These are phyloP conservation scores for Boletus fagicola DNA, from an alignment of 768 basidiomycete genomes.

Conservation along the genomic window DNA sequence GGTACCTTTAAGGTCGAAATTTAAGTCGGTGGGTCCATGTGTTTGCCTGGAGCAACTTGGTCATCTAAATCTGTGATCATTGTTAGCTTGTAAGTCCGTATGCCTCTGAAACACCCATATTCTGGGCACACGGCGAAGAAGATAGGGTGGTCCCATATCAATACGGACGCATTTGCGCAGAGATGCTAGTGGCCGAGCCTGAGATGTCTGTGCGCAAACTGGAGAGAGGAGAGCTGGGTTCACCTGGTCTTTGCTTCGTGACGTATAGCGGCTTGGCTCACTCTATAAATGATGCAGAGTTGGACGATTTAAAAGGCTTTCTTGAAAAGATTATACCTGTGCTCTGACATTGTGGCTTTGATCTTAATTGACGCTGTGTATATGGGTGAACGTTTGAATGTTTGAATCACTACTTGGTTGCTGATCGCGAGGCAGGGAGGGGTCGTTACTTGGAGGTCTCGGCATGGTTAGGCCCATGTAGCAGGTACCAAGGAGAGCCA, in stretches of 20 bases:
- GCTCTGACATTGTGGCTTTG: neutral
- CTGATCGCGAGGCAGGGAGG: neutral
- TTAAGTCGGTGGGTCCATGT: neutral
- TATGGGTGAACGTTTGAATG: neutral
- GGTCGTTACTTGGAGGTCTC: neutral
- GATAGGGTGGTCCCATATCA: neutral
- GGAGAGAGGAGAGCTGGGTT: neutral
- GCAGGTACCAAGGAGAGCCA: neutral
- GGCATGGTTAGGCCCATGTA: neutral
- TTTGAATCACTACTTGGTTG: neutral
- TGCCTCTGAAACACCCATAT: neutral
- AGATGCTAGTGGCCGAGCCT: neutral
- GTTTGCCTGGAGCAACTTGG: neutral
- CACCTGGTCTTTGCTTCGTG: conserved; percentile 5
- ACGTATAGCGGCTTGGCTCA: neutral
- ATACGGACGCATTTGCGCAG: neutral
- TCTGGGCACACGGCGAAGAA: neutral
- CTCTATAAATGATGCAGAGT: neutral
- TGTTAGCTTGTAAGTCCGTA: neutral
- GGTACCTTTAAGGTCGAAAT: neutral
- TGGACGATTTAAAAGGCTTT: neutral
- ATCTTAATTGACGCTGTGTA: neutral
- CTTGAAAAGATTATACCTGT: neutral
- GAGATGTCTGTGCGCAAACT: neutral
- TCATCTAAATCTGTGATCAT: neutral